phyloP scores from a whole-genome alignment of 805 yeast species.

The Yamadazyma sp. region DNA sequence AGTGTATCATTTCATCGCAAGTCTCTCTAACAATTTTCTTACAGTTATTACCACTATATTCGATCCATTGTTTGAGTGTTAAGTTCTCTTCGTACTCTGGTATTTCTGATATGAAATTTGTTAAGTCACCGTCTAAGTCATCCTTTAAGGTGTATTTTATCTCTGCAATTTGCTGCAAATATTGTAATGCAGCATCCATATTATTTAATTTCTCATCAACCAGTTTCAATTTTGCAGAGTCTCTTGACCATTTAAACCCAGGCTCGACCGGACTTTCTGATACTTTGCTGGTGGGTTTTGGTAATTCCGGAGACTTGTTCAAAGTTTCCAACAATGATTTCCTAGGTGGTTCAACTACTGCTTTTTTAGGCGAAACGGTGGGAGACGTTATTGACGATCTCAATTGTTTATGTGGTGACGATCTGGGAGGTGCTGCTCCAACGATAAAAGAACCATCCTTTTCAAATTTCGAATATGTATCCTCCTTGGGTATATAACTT shows the following conservation, averaged over 20 bases:
- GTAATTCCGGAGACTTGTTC: no score
- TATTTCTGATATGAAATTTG: conserved; percentile 63
- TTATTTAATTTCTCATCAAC: conserved; percentile 16
- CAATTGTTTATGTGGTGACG: conserved; percentile 1
- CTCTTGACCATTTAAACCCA: no score
- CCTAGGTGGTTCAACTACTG: no score
- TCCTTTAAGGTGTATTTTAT: conserved; percentile 46
- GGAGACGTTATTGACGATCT: no score
- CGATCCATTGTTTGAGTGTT: conserved; percentile 72
- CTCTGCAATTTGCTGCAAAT: conserved; percentile 29
- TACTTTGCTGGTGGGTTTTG: no score
- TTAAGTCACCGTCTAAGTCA: conserved; percentile 64
- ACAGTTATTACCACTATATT: conserved; percentile 53
- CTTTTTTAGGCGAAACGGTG: no score
- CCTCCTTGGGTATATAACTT: conserved; percentile 3
- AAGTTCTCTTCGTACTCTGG: conserved; percentile 66
- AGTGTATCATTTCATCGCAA: conserved; percentile 45
- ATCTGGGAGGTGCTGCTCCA: conserved; percentile 7
- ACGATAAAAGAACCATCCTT: conserved; percentile 7
- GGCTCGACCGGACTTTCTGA: no score
- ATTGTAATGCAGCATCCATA: conserved; percentile 35
- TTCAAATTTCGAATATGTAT: conserved; percentile 6
- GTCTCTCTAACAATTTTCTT: conserved; percentile 44
- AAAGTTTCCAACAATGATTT: no score
- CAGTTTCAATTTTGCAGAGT: no score